Evolutionary conservation across 2,329 filamentous ascomycete species (phyloP), one percentile per base, ranked within the genome.

Genomic region (Aspergillus sojae): DNA sequence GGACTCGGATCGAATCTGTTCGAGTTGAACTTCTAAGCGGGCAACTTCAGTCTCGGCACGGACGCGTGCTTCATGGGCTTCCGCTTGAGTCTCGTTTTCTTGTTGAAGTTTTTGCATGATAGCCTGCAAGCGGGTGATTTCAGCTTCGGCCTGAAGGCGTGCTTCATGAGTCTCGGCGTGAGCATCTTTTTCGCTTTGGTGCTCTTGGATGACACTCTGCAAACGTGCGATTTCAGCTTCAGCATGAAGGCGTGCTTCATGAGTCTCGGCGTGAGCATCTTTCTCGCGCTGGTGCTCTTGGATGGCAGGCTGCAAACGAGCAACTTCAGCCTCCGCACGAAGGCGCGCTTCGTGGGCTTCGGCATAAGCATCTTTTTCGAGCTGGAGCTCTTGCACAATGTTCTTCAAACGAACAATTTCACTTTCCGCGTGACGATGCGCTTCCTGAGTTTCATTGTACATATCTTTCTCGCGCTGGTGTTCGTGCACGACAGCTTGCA

Each of bases 401-500:
- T 26, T 56, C 48, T 68, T 50, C 12, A 68, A 26, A 12, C 64
- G 67, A 32, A 62, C 41, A 43, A 65, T 59, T 41, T 71, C 64
- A 0, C 46, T 54, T 54, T 71, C 69, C 11, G 67, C 67, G 1
- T 62, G 67, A 16, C 62, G 62, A 5, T 62, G 67, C 28, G 66
- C 65, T 57, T 67, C 62, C 21, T 56, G 60, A 19, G 62, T 58
- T 43, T 65, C 62, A 28, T n/a, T 46, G 16, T 60, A 11, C 68
- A 73, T 53, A 4, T 71, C 69, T 3, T 76, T 69, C 32, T 78
- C 65, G 16, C 66, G 66, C 39, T 75, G 69, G 1, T 74, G 68
- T 19, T 73, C 75, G 39, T 86, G 82, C 3, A 91, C 75, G 70
- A 88, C 85, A 14, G 85, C 82, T 57, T 83, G 58, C 46, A 68